Evolutionary conservation across 2,329 filamentous ascomycete species (phyloP).

Genomic region (Furcasterigmium sp.): DNA sequence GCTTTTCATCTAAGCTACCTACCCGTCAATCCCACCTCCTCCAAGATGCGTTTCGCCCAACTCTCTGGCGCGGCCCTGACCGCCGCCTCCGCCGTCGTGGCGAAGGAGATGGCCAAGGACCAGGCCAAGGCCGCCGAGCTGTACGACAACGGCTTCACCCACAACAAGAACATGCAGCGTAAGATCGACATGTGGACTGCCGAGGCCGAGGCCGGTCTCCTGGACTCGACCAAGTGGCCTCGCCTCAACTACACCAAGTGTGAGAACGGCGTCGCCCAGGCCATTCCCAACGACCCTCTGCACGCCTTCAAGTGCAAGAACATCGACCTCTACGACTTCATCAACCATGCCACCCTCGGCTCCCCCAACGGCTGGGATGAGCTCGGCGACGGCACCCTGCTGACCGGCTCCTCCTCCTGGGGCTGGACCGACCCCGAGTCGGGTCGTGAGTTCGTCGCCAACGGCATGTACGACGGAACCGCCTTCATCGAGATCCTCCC

Average conservation of each 20-base stretch:
- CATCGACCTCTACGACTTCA: conserved; percentile 51
- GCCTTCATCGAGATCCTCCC: conserved; percentile 37
- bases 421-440: conserved; percentile 39
- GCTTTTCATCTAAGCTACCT: not conserved
- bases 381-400: conserved; percentile 21
- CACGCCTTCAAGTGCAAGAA: conserved; percentile 44
- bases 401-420: conserved; percentile 33
- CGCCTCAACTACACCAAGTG: conserved; percentile 33
- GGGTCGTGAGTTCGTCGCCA: conserved; percentile 38
- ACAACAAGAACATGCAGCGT: conserved; percentile 14
- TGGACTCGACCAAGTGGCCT: conserved; percentile 28
- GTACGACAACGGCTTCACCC: conserved; percentile 16
- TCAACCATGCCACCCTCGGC: conserved; percentile 47
- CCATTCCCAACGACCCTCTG: conserved; percentile 36
- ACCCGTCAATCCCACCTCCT: not conserved
- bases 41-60: conserved; percentile 12
- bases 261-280: conserved; percentile 34
- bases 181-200: conserved; percentile 7
- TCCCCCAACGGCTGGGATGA: not conserved
- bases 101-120: conserved; percentile 15
- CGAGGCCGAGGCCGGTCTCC: conserved; percentile 6
- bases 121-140: conserved; percentile 14
- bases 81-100: conserved; percentile 8
- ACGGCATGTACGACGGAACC: conserved; percentile 38
- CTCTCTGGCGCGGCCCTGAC: conserved; percentile 8